These are phyloP conservation scores for Leishmania martiniquensis DNA, from an alignment of 208 protist species.

Conservation along the genomic window DNA sequence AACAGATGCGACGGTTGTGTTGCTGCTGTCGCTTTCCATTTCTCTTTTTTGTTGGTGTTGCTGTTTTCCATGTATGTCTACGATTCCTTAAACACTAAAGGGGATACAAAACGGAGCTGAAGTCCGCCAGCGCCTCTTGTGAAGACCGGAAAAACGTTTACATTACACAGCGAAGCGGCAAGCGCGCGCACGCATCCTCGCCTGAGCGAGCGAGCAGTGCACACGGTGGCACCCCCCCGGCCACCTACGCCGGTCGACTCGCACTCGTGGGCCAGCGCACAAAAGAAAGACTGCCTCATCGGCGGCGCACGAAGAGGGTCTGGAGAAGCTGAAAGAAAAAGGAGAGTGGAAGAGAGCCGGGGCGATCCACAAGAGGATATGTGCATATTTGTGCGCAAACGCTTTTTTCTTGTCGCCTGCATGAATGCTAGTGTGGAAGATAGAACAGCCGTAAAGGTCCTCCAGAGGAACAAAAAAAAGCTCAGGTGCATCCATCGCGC, in stretches of 20 bases:
- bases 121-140: background rate
- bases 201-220: no score
- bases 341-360: no score
- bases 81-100: conserved; percentile 1
- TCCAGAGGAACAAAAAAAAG: no score
- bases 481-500: no score
- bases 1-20: background rate
- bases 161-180: background rate
- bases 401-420: no score
- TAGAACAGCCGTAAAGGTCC: no score
- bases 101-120: background rate
- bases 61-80: background rate
- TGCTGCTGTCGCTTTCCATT: background rate
- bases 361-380: background rate
- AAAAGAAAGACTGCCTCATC: background rate
- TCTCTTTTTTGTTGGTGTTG: background rate
- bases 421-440: no score
- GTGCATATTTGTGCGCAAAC: background rate
- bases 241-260: background rate
- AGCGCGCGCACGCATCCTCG: background rate
- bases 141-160: background rate
- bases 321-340: background rate
- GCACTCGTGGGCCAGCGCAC: background rate
- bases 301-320: background rate
- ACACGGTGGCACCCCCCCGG: no score